Conservation (phyloP, 192 early-diverging fungal species). For the Lobulomyces angularis region DNA sequence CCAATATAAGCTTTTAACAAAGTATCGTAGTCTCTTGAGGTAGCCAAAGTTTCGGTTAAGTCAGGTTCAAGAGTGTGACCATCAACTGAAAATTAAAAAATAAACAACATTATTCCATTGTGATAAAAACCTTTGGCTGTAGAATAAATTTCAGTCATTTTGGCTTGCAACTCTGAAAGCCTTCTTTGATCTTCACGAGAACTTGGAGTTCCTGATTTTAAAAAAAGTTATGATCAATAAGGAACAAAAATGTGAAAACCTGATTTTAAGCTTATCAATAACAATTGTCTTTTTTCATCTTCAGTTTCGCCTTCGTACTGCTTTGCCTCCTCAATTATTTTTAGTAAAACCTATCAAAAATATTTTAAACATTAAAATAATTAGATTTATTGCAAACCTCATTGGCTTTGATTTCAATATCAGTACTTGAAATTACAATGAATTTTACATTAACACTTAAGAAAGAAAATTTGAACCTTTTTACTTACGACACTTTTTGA, state of each 20-base stretch:
- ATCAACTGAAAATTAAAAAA: too few relatives aligned
- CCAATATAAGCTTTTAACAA: constrained; percentile 13
- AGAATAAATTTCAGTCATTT: constrained; percentile 13
- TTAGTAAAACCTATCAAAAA: neutral
- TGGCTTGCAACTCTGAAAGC: constrained; percentile 5
- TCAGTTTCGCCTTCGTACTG: neutral
- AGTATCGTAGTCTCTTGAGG: constrained; percentile 11
- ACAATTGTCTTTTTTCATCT: constrained; percentile 5
- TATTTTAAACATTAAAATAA: too few relatives aligned
- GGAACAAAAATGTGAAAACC: too few relatives aligned
- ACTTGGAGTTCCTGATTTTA: constrained; percentile 3
- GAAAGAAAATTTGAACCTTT: too few relatives aligned
- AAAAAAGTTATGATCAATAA: too few relatives aligned
- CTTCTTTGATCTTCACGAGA: neutral
- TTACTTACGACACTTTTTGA: too few relatives aligned
- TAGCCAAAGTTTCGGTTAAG: constrained; percentile 13
- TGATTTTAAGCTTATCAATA: too few relatives aligned
- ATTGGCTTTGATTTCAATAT: constrained; percentile 2
- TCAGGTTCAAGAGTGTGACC: constrained; percentile 15
- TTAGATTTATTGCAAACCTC: too few relatives aligned
- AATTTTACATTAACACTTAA: too few relatives aligned
- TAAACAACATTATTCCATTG: too few relatives aligned
- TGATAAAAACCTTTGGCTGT: constrained; percentile 8
- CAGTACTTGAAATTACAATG: too few relatives aligned
- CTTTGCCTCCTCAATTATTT: neutral